Evolutionary conservation across 139 green algal species (phyloP), one percentile per base, ranked within the genome.

Genomic region (Chlamydomonas sphaeroides): DNA sequence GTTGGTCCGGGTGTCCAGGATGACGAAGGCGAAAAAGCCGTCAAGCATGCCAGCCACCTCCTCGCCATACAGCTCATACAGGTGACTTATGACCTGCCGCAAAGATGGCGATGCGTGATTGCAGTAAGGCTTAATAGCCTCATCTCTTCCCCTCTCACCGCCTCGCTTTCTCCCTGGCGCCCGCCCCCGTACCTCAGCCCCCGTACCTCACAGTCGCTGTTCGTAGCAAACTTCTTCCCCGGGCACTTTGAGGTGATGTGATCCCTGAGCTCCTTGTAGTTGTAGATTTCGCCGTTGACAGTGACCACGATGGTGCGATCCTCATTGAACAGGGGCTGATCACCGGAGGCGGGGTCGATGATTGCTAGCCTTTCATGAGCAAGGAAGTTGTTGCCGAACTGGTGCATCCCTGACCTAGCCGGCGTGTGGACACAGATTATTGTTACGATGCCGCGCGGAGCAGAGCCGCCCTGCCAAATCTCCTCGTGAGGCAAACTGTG

Each of bases 221-320:
- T 87, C 42, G 92, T 95, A 51, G 79, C 73, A 84, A 92, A 94
- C 86, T 91, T 91, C 62, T 84, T 86, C 69, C 90, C 83, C 21
- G 87, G 83, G 79, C 88, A 86, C 80, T 89, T 87, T 25, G 92
- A 86, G 63, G 87, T 32, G 42, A 97, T 92, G 49, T 93, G 65
- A 63, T 86, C 35, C 7, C 41, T 69, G 53, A 93, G 84, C 38
- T 56, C 81, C 76, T 91, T 85, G 84, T 96, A 90, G 91, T 98
- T 98, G 90, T 98, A 98, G 65, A 98, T 96, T 79, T 98, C 93
- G 39, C 94, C 94, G 83, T 98, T 98, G 42, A 96, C 94, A 41
- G 92, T 88, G 35, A 91, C 92, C 30, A 85, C 65, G 67, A 94
- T 91, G 57, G 76, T 76, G 25, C 77, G 83, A 48, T 94, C 89